Base-by-base conservation (phyloP, 2,329 filamentous ascomycete genomes). In the Lachnellula occidentalis region DNA sequence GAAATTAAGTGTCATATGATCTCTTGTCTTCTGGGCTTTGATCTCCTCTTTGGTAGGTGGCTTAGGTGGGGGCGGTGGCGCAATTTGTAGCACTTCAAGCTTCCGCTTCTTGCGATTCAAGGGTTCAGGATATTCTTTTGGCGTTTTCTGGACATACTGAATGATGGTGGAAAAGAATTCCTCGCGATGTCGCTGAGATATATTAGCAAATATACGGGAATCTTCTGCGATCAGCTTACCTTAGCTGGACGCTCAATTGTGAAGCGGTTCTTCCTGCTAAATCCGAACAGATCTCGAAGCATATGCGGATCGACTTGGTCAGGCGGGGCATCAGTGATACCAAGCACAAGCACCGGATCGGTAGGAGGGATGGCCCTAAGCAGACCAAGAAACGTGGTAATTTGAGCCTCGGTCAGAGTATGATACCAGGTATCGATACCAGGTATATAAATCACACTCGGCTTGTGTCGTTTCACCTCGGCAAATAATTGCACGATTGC, bases 371-470 rank as follows among this genome's bases (percentile, higher is more conserved):
- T 84, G 2, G 87, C 87, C 61, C 85, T 83, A 36, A 99, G 73
- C 70, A 97, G 83, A 8, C 88, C 86, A 56, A 86, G 78, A 71
- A 99, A 96, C 0, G 90, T 94, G 34, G 86, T 85, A 53, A 95
- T 82, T 2, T 86, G 82, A 0, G 88, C 85, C 7, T 75, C 74
- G n/a, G 70, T 68, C 17, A 86, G 66, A 24, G 77, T 79, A 17
- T 64, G 62, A 67, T 90, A 92, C 94, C 94, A 99, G 7, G 86
- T 81, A 62, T 96, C 88, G 48, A 97, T 82, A 62, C 91, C 87
- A 2, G 94, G 92, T 43, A 99, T 88, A 71, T 92, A 97, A 50
- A 99, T 94, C 37, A 97, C 90, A 69, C 91, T 95, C 0, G 94
- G 94, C 70, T 96, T 96, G 69, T 96, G 91, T 37, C 92, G 85